A percentile compares a stretch with the other conserved stretches of the same genome.
Conservation (phyloP, 352 stramenopile species). For the Pythium aphanidermatum region DNA sequence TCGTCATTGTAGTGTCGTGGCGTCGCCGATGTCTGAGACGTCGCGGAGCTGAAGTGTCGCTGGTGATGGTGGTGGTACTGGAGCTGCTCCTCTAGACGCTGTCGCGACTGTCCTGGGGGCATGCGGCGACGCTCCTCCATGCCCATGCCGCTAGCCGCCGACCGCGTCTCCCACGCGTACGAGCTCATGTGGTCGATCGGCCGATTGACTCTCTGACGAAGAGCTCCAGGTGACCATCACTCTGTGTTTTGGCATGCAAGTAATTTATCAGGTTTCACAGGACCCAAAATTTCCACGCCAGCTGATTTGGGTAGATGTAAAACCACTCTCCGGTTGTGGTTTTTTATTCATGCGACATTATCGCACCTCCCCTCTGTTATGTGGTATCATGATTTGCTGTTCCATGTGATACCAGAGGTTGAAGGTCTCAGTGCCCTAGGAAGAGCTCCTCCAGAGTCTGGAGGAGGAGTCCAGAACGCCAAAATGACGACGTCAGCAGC, state of each 20-base stretch:
- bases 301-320: too few species aligned
- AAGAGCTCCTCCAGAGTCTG: neutral
- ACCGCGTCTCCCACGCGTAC: slow-evolving; percentile 16
- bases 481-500: neutral
- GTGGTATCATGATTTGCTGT: too few species aligned
- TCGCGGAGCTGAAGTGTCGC: neutral
- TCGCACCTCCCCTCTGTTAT: too few species aligned
- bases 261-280: too few species aligned
- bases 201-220: too few species aligned
- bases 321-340: too few species aligned
- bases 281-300: too few species aligned
- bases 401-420: slow-evolving; percentile 1
- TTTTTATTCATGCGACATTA: too few species aligned
- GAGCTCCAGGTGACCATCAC: slow-evolving; percentile 9
- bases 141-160: slow-evolving; percentile 6
- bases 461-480: neutral
- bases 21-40: slow-evolving; percentile 4
- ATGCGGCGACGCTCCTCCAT: slow-evolving; percentile 6
- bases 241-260: neutral
- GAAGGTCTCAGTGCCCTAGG: neutral
- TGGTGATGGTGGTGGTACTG: slow-evolving; percentile 1
- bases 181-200: too few species aligned
- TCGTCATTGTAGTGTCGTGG: slow-evolving; percentile 2
- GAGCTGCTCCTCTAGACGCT: neutral
- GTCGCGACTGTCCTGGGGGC: neutral